Evolutionary conservation across 192 early-diverging fungal genomes (phyloP).

Genomic region (Paraglomus occultum): DNA sequence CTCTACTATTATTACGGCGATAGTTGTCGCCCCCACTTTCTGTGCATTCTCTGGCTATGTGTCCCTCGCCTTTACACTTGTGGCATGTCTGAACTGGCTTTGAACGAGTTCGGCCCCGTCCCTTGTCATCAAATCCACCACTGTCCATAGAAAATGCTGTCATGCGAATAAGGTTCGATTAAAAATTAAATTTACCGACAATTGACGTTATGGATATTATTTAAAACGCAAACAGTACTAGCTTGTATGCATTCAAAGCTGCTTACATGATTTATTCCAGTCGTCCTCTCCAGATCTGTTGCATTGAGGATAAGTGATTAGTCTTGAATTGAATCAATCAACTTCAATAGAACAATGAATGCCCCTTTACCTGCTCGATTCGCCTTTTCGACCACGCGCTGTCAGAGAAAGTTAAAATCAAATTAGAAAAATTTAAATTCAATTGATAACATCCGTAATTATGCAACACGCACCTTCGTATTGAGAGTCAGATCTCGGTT

Average conservation of each 20-base stretch:
- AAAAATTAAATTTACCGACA: background rate
- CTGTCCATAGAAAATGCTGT: background rate
- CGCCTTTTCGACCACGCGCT: conserved; percentile 5
- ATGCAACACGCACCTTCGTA: background rate
- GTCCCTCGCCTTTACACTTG: conserved; percentile 8
- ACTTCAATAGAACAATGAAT: too few species aligned
- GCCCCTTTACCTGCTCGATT: too few species aligned
- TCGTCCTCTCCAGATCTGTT: too few species aligned
- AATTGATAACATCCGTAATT: background rate
- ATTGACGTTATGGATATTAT: background rate
- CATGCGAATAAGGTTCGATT: background rate
- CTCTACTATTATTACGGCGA: background rate
- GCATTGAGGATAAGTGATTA: too few species aligned
- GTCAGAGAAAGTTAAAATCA: background rate
- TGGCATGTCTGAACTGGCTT: background rate
- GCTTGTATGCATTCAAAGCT: background rate
- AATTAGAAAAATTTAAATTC: background rate
- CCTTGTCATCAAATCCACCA: background rate
- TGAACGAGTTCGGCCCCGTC: too few species aligned
- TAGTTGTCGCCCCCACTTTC: background rate
- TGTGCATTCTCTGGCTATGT: background rate
- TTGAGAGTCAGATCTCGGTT: background rate
- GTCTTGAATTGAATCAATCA: too few species aligned
- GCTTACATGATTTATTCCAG: background rate
- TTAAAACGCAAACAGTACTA: background rate